Evolutionary conservation across 169 alveolate species (phyloP), one percentile per base, ranked within the genome.

Genomic region (Plasmodium relictum): DNA sequence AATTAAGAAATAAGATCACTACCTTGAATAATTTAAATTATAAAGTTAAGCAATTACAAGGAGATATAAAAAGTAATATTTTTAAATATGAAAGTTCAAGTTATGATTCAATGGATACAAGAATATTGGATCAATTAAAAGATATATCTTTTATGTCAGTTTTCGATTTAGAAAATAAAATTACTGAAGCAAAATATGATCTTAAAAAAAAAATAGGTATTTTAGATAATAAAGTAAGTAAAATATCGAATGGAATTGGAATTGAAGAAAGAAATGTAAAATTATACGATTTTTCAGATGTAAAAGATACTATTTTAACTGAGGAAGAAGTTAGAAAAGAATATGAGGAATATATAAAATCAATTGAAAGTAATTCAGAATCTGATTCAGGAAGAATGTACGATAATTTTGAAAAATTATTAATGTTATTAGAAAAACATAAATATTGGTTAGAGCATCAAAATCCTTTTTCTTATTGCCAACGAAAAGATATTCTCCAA

Each of bases 301-400:
- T 2, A 9, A 62, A 74, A 26, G 42, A 74, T 44, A 59, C 18
- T 10, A 39, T 74, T 48, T 66, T 74, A n/a, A 74, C 58, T 65
- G 42, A 58, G 12, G 73, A 59, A 12, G 59, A 66, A 7, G 58
- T 74, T 14, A 45, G 61, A 2, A 42, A 20, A 26, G 88, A 74
- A 48, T 74, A 74, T 74, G 59, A 59, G 12, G 88, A 74, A n/a
- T 74, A 59, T 37, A 56, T 74, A 45, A 24, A 18, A 8, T 31
- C n/a, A 44, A 3, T 14, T 12, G 20, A 50, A 6, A 52, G 1
- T 2, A 42, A 3, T 16, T 14, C 7, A 16, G 62, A 69, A 4
- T 31, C 39, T 31, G 39, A 31, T 31, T 1, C 45, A 44, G 18
- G 7, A 31, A 14, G 3, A 7, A 52, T 39, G 12, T 44, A 18